A percentile compares a stretch with the other conserved stretches of the same genome.
phyloP scores from a whole-genome alignment of 306 rosid genomes.

The Amphicarpaea edgeworthii region DNA sequence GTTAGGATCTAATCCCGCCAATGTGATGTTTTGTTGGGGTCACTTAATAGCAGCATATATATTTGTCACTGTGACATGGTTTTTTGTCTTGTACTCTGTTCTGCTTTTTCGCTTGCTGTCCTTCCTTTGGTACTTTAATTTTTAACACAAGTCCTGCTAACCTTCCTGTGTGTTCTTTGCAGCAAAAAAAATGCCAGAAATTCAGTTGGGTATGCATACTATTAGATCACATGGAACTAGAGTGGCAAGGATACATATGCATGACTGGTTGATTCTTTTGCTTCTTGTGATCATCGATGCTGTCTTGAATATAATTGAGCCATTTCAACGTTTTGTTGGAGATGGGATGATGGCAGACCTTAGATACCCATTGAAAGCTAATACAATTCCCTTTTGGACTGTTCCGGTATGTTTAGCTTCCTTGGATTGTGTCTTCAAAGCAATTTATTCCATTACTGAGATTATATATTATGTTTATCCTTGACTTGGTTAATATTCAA shows the following conservation, averaged over 20 bases:
- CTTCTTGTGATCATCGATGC: slow-evolving; percentile 69
- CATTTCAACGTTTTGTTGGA: slow-evolving; percentile 94
- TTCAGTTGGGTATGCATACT: slow-evolving; percentile 72
- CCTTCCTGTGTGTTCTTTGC: slow-evolving; percentile 39
- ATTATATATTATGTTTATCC: slow-evolving; percentile 27
- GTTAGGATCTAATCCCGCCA: not conserved
- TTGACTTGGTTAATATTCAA: slow-evolving; percentile 19
- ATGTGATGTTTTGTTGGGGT: slow-evolving; percentile 8
- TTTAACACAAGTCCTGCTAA: slow-evolving; percentile 1
- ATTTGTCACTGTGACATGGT: not conserved
- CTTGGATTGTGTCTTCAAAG: slow-evolving; percentile 7
- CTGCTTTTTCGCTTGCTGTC: slow-evolving; percentile 1
- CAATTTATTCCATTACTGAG: not conserved
- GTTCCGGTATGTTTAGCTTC: slow-evolving; percentile 71
- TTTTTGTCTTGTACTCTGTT: slow-evolving; percentile 8
- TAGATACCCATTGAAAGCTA: slow-evolving; percentile 75
- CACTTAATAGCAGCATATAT: slow-evolving; percentile 4
- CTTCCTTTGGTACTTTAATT: slow-evolving; percentile 31
- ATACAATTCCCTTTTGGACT: slow-evolving; percentile 90
- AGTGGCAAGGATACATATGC: slow-evolving; percentile 73
- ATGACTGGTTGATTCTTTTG: slow-evolving; percentile 85
- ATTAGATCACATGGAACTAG: slow-evolving; percentile 80
- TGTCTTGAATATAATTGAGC: slow-evolving; percentile 77
- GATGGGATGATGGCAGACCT: slow-evolving; percentile 85
- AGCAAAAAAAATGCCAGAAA: slow-evolving; percentile 79